These are phyloP conservation scores for Fragaria nilgerrensis DNA, from an alignment of 306 rosid genomes.

Conservation along the genomic window DNA sequence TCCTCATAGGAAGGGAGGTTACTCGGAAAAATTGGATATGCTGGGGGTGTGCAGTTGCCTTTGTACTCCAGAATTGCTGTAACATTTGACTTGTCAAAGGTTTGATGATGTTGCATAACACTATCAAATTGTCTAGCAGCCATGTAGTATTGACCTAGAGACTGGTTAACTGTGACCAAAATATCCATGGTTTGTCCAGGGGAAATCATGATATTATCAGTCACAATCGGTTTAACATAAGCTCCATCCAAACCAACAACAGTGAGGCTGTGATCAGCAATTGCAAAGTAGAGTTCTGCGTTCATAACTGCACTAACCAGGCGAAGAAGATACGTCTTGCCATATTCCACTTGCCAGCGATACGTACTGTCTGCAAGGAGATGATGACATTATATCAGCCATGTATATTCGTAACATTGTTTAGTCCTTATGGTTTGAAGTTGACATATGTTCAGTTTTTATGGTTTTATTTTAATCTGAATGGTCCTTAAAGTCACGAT, in stretches of 20 bases:
- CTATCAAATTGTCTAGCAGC: slow-evolving; percentile 23
- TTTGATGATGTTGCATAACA: background rate
- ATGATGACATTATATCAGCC: background rate
- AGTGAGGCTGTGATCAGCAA: slow-evolving; percentile 40
- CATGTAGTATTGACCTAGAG: slow-evolving; percentile 39
- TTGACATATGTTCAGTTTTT: too few species aligned
- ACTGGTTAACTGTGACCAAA: slow-evolving; percentile 36
- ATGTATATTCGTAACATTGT: too few species aligned
- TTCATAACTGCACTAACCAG: slow-evolving; percentile 40
- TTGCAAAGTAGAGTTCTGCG: slow-evolving; percentile 30
- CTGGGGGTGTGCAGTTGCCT: slow-evolving; percentile 5
- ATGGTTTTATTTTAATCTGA: too few species aligned
- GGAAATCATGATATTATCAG: slow-evolving; percentile 33
- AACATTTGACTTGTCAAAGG: slow-evolving; percentile 32
- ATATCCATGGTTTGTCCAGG: slow-evolving; percentile 50
- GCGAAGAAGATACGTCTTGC: slow-evolving; percentile 26
- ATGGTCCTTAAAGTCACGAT: too few species aligned
- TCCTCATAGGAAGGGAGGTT: slow-evolving; percentile 31
- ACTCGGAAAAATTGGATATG: background rate
- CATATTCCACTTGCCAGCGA: slow-evolving; percentile 29
- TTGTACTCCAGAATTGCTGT: slow-evolving; percentile 45
- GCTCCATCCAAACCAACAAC: slow-evolving; percentile 42
- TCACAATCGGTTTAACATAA: slow-evolving; percentile 34
- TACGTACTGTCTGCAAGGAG: background rate
- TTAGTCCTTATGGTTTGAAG: too few species aligned